Conservation (phyloP, 108 stramenopile species). For the Heterococcus sp. region DNA sequence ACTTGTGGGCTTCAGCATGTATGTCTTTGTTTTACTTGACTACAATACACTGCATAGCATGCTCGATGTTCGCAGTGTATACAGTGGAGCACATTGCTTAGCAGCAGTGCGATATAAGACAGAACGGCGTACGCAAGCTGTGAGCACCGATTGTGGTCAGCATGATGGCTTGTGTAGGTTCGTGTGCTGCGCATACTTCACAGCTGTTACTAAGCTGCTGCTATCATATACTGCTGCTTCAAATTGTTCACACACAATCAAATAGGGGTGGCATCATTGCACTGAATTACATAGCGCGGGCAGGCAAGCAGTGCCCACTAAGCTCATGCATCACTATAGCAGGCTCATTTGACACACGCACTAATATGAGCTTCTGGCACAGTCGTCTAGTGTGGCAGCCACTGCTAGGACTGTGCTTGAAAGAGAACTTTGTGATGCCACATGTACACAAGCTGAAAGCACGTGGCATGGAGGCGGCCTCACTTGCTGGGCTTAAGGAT, state of each 20-base stretch:
- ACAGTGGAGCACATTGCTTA: too few species aligned
- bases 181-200: too few species aligned
- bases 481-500: background rate
- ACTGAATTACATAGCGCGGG: conserved; percentile 74
- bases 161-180: too few species aligned
- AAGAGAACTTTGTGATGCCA: conserved; percentile 22
- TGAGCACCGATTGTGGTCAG: too few species aligned
- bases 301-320: conserved; percentile 46
- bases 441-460: background rate
- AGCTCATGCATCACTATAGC: conserved; percentile 28
- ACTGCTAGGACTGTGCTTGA: conserved; percentile 60
- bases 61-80: too few species aligned
- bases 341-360: conserved; percentile 29
- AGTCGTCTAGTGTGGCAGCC: conserved; percentile 84
- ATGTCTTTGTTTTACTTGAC: too few species aligned
- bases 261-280: conserved; percentile 68
- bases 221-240: too few species aligned
- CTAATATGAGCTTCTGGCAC: conserved; percentile 56
- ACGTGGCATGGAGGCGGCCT: conserved; percentile 1
- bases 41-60: too few species aligned
- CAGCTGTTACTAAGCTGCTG: too few species aligned
- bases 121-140: too few species aligned
- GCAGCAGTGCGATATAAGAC: too few species aligned
- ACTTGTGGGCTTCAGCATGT: conserved; percentile 50
- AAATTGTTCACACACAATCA: too few species aligned